Base-by-base conservation (phyloP, 2,329 filamentous ascomycete species). In the Xylariaceae sp. region DNA sequence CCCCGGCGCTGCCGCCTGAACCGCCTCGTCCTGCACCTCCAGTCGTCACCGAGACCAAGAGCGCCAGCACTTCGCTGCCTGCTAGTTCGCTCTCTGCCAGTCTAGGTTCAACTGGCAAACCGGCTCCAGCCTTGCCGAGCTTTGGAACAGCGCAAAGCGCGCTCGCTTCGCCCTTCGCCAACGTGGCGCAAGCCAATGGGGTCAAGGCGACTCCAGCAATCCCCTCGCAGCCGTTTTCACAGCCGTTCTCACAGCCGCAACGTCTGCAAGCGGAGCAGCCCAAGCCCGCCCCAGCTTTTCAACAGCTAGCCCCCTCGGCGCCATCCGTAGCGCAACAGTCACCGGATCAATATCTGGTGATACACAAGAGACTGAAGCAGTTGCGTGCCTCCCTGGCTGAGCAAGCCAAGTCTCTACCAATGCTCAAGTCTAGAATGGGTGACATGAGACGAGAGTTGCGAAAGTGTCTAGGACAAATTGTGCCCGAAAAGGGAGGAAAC, bases 391-490 rank as follows among this genome's bases (percentile, higher is more conserved):
- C 65, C n/a, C 66, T 89, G 55, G 68, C 71, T 2, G 74, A 80
- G 3, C 78, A 86, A 65, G 78, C 78, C 3, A 84, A 85, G 66
- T 75, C 77, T 18, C 83, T 87, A 64, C 72, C 67, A 72, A 64
- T 73, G 69, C 74, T 92, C 34, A 90, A 90, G 72, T 78, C 80
- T 55, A 80, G 83, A 42, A 81, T 90, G 70, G 88, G 89, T 39
- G 83, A 90, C 57, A 85, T 89, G 78, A 82, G 90, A 47, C 80
- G 90, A 60, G 82, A 86, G 48, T 85, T 94, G 56, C 82, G 83
- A 45, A 88, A 87, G 67, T 85, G 62, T 15, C 81, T 93, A 57
- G 90, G 90, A 5, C 89, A 94, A 70, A 75, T 92, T 34, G 88
- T 86, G 1, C 81, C 81, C 45, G 87, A 83, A 58, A 86, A 82